A percentile compares a stretch with the other conserved stretches of the same genome.
These are phyloP conservation scores for Nematocida major DNA, from an alignment of 371 early-diverging fungal species.

Conservation along the genomic window DNA sequence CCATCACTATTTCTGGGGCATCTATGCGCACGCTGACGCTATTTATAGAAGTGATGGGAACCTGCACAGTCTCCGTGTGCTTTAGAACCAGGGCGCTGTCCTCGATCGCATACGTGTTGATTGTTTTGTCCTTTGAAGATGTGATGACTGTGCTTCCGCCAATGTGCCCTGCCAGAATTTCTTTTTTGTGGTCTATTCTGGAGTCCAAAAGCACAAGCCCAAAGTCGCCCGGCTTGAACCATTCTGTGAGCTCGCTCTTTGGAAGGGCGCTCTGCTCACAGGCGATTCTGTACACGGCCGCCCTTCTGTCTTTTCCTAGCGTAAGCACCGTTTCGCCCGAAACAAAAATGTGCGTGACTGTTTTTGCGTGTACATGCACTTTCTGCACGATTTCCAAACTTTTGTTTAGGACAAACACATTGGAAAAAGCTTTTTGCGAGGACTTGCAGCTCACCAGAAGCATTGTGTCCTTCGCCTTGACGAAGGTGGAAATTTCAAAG, in stretches of 20 bases:
- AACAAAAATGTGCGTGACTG: neutral
- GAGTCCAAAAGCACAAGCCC: neutral
- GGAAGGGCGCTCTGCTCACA: neutral
- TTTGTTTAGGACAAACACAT: constrained; percentile 8
- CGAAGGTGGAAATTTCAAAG: constrained; percentile 12
- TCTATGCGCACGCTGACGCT: too few species aligned
- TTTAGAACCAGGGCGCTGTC: neutral
- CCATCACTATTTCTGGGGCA: too few species aligned
- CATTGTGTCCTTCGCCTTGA: neutral
- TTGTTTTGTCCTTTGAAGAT: constrained; percentile 23
- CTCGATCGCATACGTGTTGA: neutral
- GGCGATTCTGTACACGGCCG: neutral
- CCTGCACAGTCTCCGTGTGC: neutral
- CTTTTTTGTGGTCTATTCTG: constrained; percentile 35
- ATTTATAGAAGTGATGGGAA: neutral
- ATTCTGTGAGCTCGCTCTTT: neutral
- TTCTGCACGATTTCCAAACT: constrained; percentile 10
- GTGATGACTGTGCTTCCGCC: neutral
- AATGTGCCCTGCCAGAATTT: neutral
- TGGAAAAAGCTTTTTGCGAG: constrained; percentile 11
- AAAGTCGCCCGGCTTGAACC: neutral
- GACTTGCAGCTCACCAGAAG: constrained; percentile 17
- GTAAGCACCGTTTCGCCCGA: neutral
- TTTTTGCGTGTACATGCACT: constrained; percentile 8
- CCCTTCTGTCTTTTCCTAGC: constrained; percentile 15